Conservation (phyloP, 441 rosid species). For the Populus hybrid region DNA sequence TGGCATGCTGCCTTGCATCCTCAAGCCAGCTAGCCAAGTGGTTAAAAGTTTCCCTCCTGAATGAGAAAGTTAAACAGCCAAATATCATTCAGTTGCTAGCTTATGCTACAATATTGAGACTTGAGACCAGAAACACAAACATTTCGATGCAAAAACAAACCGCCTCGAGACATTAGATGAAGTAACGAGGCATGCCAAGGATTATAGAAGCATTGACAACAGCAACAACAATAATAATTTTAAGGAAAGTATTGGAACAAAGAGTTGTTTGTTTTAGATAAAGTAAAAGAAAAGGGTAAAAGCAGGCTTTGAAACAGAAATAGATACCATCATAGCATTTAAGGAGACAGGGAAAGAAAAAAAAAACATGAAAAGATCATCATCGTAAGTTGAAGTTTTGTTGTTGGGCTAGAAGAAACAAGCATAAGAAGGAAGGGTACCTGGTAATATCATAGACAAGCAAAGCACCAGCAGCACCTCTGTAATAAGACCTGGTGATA, state of each 20-base stretch:
- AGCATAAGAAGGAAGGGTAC: slow-evolving; percentile 28
- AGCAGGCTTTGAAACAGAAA: too few species aligned
- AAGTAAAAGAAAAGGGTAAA: too few species aligned
- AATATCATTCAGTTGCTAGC: not conserved
- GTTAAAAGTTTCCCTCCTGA: slow-evolving; percentile 94
- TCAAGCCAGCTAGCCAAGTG: slow-evolving; percentile 99
- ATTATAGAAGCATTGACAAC: too few species aligned
- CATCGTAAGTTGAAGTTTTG: too few species aligned
- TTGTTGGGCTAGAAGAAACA: too few species aligned
- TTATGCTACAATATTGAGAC: not conserved
- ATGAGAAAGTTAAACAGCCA: not conserved
- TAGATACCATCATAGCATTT: too few species aligned
- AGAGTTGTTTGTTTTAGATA: not conserved
- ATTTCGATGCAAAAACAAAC: not conserved
- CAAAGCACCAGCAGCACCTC: slow-evolving; percentile 99
- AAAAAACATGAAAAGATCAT: too few species aligned
- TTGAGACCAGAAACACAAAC: not conserved
- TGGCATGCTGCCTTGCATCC: slow-evolving; percentile 98
- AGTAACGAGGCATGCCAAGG: not conserved
- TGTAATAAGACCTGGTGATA: slow-evolving; percentile 90
- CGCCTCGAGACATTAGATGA: not conserved
- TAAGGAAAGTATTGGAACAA: too few species aligned
- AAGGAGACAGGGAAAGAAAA: too few species aligned
- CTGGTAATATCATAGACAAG: slow-evolving; percentile 98
- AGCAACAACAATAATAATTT: too few species aligned